Base-by-base conservation (phyloP, 2,329 filamentous ascomycete species). In the Pyrenophora teres region DNA sequence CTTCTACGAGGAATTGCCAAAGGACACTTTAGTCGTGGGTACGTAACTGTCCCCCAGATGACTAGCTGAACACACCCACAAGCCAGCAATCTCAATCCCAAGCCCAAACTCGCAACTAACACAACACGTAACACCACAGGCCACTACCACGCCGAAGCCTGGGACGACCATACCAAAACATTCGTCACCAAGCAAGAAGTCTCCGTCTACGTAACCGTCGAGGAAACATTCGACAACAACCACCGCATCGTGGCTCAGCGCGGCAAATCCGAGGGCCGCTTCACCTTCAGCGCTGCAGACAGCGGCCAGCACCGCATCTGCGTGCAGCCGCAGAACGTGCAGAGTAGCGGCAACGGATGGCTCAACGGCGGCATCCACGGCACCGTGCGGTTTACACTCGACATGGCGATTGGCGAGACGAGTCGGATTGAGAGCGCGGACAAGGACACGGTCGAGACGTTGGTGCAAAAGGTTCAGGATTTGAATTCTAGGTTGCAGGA, bases 1-100 rank as follows among this genome's bases (percentile, higher is more conserved):
- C 79, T 99, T 99, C 85, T 96, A 89, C 78, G 94, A 99, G 80
- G 93, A 97, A 77, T 84, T 99, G 53, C 92, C 94, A 62, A 97
- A 97, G 81, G 93, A 96, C 76, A 97, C 94, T 12, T 80, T 99
- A 52, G 93, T 99, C 49, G 92, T 97, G 53, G 94, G 85, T 87
- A 80, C 56, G 84, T 42, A 9, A 36, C 27, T 16, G 3, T 5
- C 27, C 30, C 15, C 15, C 15, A 15, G 15, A 15, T 15, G 15
- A 15, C 15, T 15, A 15, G 15, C 15, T 15, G 15, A 15, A 15
- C 15, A 15, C 15, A 21, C 19, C 19, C 5, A 3, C 19, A 21
- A 3, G 19, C 19, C 3, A 21, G 19, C n/a, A 25, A 16, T 6
- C 6, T 15, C 15, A 15, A 15, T 15, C 10, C n/a, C 30, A n/a